Evolutionary conservation across 805 yeast species (phyloP), one percentile per base, ranked within the genome.

Genomic region (Teunomyces kruisii): DNA sequence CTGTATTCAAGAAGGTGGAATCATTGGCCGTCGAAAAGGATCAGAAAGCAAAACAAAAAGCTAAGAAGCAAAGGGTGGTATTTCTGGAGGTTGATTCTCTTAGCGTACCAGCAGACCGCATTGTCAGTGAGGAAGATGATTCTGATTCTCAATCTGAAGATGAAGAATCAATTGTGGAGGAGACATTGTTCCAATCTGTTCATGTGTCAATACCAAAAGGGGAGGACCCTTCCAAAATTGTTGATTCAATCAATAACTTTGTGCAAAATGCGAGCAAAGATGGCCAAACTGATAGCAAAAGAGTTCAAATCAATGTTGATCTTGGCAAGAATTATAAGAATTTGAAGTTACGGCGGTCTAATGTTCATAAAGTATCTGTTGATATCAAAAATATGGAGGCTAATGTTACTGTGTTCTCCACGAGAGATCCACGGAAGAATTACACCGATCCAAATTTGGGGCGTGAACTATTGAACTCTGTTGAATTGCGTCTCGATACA

Each of bases 111-210:
- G 22, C 22, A 19, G 22, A 26, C 13, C 32, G 15, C 9, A 16
- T 22, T 24, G n/a, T 26, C 4, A 37, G 32, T 7, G 36, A 29
- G 7, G 28, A 39, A 10, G 33, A 30, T 13, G 35, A 39, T 3
- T 26, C 16, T 22, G 39, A 37, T 16, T 33, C 31, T 12, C 43
- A 40, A 13, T 32, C 40, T 13, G 39, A 35, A 6, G 51, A 48
- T 13, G 39, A 35, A 6, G 51, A 48, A 15, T 32, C 36, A n/a
- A 22, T 35, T 12, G 27, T 39, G 13, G 55, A 46, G 36, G 90
- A 86, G 44, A 74, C 83, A 5, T 67, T 88, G 30, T 88, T 85
- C 63, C 85, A 88, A 46, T 92, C 97, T 0, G 84, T 94, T 24
- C 86, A 84, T 58, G 76, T 94, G 6, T 75, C 86, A 0, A 55